Evolutionary conservation across 352 stramenopile genomes (phyloP), one percentile per base, ranked within the genome.

Genomic region (Pythium diclinum): DNA sequence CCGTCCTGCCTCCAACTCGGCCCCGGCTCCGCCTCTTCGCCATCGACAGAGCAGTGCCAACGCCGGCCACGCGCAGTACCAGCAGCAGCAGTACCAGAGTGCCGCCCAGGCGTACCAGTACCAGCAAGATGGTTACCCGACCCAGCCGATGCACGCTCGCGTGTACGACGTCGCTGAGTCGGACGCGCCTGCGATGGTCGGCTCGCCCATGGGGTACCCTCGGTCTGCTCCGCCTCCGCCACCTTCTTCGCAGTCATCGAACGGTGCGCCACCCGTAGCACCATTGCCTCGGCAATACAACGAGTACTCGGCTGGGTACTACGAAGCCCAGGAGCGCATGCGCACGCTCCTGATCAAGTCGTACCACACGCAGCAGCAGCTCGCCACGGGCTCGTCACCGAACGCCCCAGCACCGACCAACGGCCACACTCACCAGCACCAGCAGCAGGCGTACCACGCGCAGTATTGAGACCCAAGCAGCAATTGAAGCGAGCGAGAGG

Each of bases 291-390:
- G 65, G 16, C 71, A 63, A 11, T 69, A 72, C 21, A 68, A 71
- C 19, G 76, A 84, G 53, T 77, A 81, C 62, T 76, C 65, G 61
- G 59, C 71, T 23, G 75, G 72, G 9, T 87, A 87, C 67, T 81
- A 85, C 56, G 81, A 89, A 59, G 75, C 79, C 7, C 80, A 91
- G 67, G 78, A 89, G 51, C 80, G 81, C 11, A 92, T 92, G 80
- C 78, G 79, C 16, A 88, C 88, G 51, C 71, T 92, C 30, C 66
- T 92, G 42, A 71, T 89, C 61, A 89, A 92, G 76, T 89, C 81
- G 44, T 90, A 89, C 66, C 74, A 89, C 68, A 92, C 84, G 49
- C 83, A 90, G 62, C 81, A 90, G 70, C 80, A 90, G 61, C 80
- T 92, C 61, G 84, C 79, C 11, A 77, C 79, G 0, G 74, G 77